phyloP scores from a whole-genome alignment of 495 filamentous ascomycete genomes.

The Extremus antarcticus region DNA sequence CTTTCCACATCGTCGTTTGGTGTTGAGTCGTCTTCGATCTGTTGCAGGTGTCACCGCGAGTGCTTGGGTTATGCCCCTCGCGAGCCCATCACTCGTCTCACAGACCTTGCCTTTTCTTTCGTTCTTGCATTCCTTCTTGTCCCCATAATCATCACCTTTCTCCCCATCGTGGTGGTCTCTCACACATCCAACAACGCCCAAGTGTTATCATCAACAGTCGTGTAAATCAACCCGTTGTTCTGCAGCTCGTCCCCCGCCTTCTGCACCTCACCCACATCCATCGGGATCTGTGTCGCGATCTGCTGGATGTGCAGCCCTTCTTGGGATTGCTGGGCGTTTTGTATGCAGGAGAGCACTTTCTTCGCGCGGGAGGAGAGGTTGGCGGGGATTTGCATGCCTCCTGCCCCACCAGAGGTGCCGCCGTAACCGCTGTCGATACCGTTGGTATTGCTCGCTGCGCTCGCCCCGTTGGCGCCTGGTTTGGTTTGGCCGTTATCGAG shows the following conservation, averaged over 20 bases:
- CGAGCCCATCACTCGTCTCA: no score
- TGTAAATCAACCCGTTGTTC: constrained; percentile 63
- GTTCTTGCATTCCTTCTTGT: no score
- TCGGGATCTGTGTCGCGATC: constrained; percentile 51
- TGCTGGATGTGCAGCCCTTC: constrained; percentile 71
- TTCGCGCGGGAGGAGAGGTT: constrained; percentile 44
- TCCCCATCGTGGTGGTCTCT: no score
- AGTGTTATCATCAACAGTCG: constrained; percentile 71
- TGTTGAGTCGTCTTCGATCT: no score
- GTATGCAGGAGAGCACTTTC: constrained; percentile 58
- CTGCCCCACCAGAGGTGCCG: no score
- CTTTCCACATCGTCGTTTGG: no score
- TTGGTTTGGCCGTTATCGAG: constrained; percentile 30
- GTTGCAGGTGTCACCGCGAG: no score
- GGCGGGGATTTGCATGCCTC: constrained; percentile 32
- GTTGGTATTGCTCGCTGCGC: constrained; percentile 4
- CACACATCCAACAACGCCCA: constrained; percentile 26
- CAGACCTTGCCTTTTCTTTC: no score
- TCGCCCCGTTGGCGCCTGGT: constrained; percentile 16
- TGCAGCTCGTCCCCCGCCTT: constrained; percentile 71
- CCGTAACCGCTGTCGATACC: background rate
- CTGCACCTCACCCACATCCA: constrained; percentile 57
- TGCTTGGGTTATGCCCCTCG: no score
- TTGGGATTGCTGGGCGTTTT: constrained; percentile 51
- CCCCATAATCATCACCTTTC: no score